These are phyloP conservation scores for Calonectria multiphialidica DNA, from an alignment of 2,329 filamentous ascomycete genomes.

Conservation along the genomic window DNA sequence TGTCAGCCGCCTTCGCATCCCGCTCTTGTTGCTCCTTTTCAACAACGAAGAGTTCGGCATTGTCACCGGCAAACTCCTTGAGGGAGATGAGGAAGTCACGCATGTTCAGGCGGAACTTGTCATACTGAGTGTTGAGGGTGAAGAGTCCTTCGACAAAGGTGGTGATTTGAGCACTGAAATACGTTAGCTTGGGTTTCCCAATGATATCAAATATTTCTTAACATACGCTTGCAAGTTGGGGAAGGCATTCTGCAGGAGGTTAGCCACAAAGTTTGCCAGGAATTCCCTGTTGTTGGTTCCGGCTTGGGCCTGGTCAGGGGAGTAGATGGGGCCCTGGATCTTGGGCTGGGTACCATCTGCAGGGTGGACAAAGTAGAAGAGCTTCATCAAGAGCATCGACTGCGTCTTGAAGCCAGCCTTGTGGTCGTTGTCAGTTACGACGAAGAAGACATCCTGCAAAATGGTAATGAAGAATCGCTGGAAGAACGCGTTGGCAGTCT, in stretches of 20 bases:
- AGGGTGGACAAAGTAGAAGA: constrained; percentile 94
- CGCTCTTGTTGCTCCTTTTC: constrained; percentile 94
- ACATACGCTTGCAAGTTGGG: constrained; percentile 90
- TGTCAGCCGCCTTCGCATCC: constrained; percentile 87
- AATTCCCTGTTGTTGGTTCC: constrained; percentile 94
- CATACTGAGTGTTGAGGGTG: constrained; percentile 86
- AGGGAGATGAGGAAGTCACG: constrained; percentile 97
- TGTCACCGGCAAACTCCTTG: constrained; percentile 97
- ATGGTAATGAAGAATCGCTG: constrained; percentile 97
- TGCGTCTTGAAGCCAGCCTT: constrained; percentile 99
- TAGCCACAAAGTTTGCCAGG: constrained; percentile 87
- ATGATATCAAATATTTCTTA: not conserved
- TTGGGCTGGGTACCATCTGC: constrained; percentile 78
- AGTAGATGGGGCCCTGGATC: constrained; percentile 93
- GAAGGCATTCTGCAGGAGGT: constrained; percentile 89
- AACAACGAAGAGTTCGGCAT: constrained; percentile 91
- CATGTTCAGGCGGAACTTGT: constrained; percentile 94
- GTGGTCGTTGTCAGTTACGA: constrained; percentile 96
- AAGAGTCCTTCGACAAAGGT: constrained; percentile 93
- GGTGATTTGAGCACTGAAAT: constrained; percentile 81
- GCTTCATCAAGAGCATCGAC: constrained; percentile 90
- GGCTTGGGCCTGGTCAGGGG: constrained; percentile 81
- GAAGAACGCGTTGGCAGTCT: constrained; percentile 95
- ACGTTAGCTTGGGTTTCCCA: constrained; percentile 49
- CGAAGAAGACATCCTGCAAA: constrained; percentile 97